phyloP scores from a whole-genome alignment of 1,139 yeast genomes.

The Hansenula anomala region DNA sequence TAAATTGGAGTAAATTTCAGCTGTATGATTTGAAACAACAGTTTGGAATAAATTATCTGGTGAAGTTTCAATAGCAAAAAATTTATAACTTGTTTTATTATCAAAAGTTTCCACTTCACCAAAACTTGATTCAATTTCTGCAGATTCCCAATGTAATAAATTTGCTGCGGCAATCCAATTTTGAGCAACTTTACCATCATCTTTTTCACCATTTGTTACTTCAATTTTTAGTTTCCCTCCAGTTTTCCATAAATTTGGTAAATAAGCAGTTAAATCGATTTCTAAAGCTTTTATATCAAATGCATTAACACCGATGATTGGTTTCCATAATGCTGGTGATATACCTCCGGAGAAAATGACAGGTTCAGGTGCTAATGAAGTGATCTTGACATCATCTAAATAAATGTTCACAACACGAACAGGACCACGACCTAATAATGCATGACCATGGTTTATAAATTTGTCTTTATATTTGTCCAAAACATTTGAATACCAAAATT shows the following conservation, averaged over 20 bases:
- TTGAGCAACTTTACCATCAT: slow-evolving; percentile 43
- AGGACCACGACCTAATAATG: slow-evolving; percentile 59
- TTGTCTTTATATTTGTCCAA: slow-evolving; percentile 40
- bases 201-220: slow-evolving; percentile 54
- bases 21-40: slow-evolving; percentile 8
- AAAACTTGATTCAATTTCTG: slow-evolving; percentile 30
- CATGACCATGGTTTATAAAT: slow-evolving; percentile 35
- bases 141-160: slow-evolving; percentile 56
- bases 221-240: slow-evolving; percentile 35
- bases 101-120: slow-evolving; percentile 35
- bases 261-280: slow-evolving; percentile 60
- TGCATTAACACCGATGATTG: slow-evolving; percentile 68
- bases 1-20: slow-evolving; percentile 11
- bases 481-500: slow-evolving; percentile 75
- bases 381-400: slow-evolving; percentile 43
- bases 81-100: slow-evolving; percentile 20
- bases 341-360: slow-evolving; percentile 75
- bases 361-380: slow-evolving; percentile 51
- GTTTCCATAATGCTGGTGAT: slow-evolving; percentile 74
- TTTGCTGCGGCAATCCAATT: slow-evolving; percentile 75
- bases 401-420: slow-evolving; percentile 50
- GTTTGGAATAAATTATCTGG: slow-evolving; percentile 16
- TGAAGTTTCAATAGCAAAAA: slow-evolving; percentile 6
- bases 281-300: slow-evolving; percentile 66
- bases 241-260: slow-evolving; percentile 58